Base-by-base conservation (phyloP, 2,329 filamentous ascomycete species). In the Triangularia verruculosa region DNA sequence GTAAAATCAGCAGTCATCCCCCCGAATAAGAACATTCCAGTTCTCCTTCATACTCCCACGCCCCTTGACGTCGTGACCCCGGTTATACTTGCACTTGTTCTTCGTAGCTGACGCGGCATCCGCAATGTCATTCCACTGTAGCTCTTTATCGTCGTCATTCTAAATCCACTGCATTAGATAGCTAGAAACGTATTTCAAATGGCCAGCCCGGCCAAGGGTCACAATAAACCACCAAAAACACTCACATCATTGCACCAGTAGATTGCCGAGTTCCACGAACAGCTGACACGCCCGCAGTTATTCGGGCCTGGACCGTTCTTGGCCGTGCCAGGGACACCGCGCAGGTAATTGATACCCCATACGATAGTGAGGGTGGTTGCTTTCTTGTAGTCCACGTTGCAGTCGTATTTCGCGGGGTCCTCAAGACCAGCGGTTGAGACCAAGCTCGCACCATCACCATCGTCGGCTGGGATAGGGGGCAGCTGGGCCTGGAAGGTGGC, bases 211-310 rank as follows among this genome's bases (percentile, higher is more conserved):
- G n/a, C n/a, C n/a, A n/a, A 20, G 39, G 20, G n/a, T 1, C 34
- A 5, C 5, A n/a, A n/a, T 20, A 20, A 20, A 4, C n/a, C n/a
- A 54, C n/a, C 7, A 27, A 6, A 12, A 6, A 7, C 24, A 47
- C 39, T 51, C 12, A 62, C 60, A 54, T 70, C 66, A 61, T 72
- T 71, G 63, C 70, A 72, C 69, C 68, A 70, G 13, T 28, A 68
- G 39, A 72, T 71, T 2, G 64, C 69, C 0, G 65, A 32, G 0
- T 43, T 53, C 11, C 64, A 65, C 1, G 62, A 66, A 52, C 70
- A 72, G 52, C 66, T 70, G 13, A 71, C 68, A 3, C 65, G 58
- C 4, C 60, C 62, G 30, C 70, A 71, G 13, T 47, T 59, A 6
- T 60, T 64, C 1, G 68, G 68, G 9, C 70, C 70, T 0, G 65